Evolutionary conservation across 495 filamentous ascomycete genomes (phyloP), one percentile per base, ranked within the genome.

Genomic region (Trichodelitschia bisporula): DNA sequence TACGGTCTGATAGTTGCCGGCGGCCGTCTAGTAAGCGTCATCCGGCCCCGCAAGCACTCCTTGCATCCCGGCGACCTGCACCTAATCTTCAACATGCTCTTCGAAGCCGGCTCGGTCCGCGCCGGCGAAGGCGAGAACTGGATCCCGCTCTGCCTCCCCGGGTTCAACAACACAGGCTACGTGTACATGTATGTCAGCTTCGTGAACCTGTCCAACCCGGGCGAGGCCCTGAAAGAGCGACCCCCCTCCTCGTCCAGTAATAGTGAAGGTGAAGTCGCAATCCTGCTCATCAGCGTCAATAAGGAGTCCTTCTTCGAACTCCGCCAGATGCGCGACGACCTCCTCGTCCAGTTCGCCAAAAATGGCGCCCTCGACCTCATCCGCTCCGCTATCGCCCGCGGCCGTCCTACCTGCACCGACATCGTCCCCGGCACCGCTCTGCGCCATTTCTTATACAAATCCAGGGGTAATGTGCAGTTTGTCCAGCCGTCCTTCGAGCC

Each of bases 181-280:
- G 62, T 99, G 2, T 92, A 95, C 55, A 93, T 93, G 77, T 99
- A 93, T 46, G 84, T 95, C 47, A 86, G 77, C 52, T 99, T 93
- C 45, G 61, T 95, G 31, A 59, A 62, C 38, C 48, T 49, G n/a
- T 48, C 51, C 15, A 52, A 59, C 26, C 40, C 58, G 19, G 46
- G 48, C 21, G 50, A 49, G 24, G 41, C 39, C 14, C 31, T 37
- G n/a, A 11, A 26, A 18, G 48, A 53, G 26, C 43, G 47, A 10
- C 47, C 48, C 2, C 19, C 32, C 12, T 41, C 45, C 21, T 34
- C 40, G 5, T 45, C 53, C 13, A 39, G 34, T 18, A 61, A 59
- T 18, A 18, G 18, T 19, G 64, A 77, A 29, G 75, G 80, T 26
- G 76, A 80, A 24, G 66, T 84, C n/a, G 84, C 83, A 14, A 67